Percentiles rank a stretch among this genome's conserved stretches.
These are phyloP conservation scores for Tillandsia fasciculata DNA, from an alignment of 176 grass and related monocot species.

Conservation along the genomic window DNA sequence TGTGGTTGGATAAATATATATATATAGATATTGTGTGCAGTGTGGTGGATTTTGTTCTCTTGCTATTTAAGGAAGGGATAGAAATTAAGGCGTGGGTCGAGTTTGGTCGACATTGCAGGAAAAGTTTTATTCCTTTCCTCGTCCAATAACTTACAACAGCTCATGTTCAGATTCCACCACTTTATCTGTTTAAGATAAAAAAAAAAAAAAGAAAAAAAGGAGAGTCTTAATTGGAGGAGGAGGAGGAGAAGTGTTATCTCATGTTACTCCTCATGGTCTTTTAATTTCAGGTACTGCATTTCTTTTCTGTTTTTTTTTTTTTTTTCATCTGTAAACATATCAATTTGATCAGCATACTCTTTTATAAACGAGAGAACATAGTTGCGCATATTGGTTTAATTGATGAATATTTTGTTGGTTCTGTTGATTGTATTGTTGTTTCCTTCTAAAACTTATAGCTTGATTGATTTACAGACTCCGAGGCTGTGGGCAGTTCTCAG, in stretches of 20 bases:
- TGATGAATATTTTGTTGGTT: background rate
- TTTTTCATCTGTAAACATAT: background rate
- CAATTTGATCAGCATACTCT: too few species aligned
- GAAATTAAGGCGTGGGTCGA: background rate
- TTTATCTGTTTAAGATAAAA: background rate
- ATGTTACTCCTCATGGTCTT: background rate
- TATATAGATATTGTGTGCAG: too few species aligned
- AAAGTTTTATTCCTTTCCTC: slow-evolving; percentile 5
- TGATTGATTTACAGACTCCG: slow-evolving; percentile 18
- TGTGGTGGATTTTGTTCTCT: background rate
- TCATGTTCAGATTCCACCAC: background rate
- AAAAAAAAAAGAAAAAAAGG: too few species aligned
- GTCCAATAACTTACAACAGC: background rate
- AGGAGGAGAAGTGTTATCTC: background rate
- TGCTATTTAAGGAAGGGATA: background rate
- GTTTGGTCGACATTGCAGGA: background rate
- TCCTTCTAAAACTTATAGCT: slow-evolving; percentile 8
- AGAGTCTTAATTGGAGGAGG: background rate
- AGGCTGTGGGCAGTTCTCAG: slow-evolving; percentile 10
- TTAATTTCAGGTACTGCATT: background rate
- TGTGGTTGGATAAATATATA: too few species aligned
- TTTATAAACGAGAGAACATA: background rate
- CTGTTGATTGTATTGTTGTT: slow-evolving; percentile 6
- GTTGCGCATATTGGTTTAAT: slow-evolving; percentile 7
- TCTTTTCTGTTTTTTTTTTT: background rate